Percentiles rank a stretch among this genome's conserved stretches.
Evolutionary conservation across 73 alveolate genomes (phyloP).

Genomic region (Paraurostyla sp.): DNA sequence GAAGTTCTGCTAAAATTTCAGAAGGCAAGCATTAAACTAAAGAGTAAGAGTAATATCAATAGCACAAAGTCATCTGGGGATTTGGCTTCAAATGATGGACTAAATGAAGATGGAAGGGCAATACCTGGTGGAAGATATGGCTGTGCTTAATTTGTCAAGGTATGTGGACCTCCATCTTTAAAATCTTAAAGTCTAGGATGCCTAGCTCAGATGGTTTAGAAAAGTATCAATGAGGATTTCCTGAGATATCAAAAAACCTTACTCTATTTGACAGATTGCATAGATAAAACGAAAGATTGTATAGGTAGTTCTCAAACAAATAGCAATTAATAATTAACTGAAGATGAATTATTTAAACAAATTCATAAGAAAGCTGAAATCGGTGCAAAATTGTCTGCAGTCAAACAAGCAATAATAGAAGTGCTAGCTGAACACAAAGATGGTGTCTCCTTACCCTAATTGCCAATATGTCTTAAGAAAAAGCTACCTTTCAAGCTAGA

Average conservation of each 20-base stretch:
- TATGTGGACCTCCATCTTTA: constrained; percentile 75
- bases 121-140: constrained; percentile 92
- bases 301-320: no score
- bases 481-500: constrained; percentile 71
- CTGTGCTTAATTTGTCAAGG: constrained; percentile 82
- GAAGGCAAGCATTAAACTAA: not conserved
- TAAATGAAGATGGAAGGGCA: constrained; percentile 75
- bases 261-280: constrained; percentile 62
- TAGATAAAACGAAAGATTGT: constrained; percentile 48
- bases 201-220: constrained; percentile 78
- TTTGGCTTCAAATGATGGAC: not conserved
- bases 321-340: not conserved
- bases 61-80: not conserved
- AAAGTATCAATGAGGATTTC: constrained; percentile 74
- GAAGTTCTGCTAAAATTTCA: not conserved
- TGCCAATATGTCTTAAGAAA: constrained; percentile 72
- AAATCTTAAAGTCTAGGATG: constrained; percentile 75
- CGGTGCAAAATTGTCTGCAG: constrained; percentile 60
- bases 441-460: constrained; percentile 75
- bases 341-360: not conserved
- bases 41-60: not conserved
- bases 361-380: constrained; percentile 58
- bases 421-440: constrained; percentile 66
- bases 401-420: constrained; percentile 70
- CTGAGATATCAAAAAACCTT: constrained; percentile 78